These are phyloP conservation scores for Capillidium rhysosporum DNA, from an alignment of 371 early-diverging fungal species.

Conservation along the genomic window DNA sequence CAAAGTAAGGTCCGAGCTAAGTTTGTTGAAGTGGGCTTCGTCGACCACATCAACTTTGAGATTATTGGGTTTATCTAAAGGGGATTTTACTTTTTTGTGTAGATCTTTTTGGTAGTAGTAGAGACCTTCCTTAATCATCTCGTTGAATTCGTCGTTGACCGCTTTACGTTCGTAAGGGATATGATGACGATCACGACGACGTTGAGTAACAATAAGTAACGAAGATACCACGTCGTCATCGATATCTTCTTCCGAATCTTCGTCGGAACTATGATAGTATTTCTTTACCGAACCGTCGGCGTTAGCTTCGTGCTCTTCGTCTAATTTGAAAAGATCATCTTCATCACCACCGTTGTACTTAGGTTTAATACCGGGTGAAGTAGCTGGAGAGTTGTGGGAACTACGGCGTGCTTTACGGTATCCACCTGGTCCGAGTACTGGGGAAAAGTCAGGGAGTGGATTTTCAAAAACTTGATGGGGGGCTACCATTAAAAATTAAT, in stretches of 20 bases:
- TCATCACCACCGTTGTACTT: background rate
- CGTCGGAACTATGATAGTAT: slow-evolving; percentile 7
- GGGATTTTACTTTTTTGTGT: slow-evolving; percentile 11
- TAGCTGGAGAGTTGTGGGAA: background rate
- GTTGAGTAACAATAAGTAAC: slow-evolving; percentile 81
- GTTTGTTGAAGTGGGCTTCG: background rate
- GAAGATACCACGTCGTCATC: slow-evolving; percentile 76
- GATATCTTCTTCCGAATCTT: slow-evolving; percentile 12
- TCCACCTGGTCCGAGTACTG: background rate
- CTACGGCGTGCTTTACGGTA: background rate
- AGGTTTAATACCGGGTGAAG: background rate
- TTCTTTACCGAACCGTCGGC: background rate
- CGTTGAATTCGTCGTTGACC: slow-evolving; percentile 67
- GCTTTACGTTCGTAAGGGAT: slow-evolving; percentile 57
- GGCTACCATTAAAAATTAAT: background rate
- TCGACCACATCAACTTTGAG: slow-evolving; percentile 9
- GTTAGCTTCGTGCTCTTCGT: background rate
- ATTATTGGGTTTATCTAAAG: slow-evolving; percentile 4
- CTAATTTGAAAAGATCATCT: slow-evolving; percentile 3
- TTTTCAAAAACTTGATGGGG: background rate
- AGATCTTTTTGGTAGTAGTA: slow-evolving; percentile 71
- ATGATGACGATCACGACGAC: slow-evolving; percentile 48
- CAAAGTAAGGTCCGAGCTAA: background rate
- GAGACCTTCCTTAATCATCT: slow-evolving; percentile 89
- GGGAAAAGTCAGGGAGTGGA: background rate